A percentile compares a stretch with the other conserved stretches of the same genome.
Evolutionary conservation across 768 basidiomycete species (phyloP).

Genomic region (Rhodotorula taiwanensis): DNA sequence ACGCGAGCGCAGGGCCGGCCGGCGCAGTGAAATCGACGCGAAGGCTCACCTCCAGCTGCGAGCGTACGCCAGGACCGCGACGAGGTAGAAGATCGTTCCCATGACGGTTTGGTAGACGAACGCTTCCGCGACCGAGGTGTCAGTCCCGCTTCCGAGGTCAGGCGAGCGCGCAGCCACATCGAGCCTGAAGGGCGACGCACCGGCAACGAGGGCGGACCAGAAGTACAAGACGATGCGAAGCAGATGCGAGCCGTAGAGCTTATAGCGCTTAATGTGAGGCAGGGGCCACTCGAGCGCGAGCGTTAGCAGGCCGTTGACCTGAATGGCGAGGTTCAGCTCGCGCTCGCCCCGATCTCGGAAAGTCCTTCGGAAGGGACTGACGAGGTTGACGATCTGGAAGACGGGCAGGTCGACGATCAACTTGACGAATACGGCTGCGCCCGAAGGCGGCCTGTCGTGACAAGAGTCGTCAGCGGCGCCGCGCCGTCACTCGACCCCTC

Average conservation of each 20-base stretch:
- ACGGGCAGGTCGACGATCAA: slow-evolving; percentile 72
- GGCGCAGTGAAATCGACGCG: not conserved
- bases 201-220: slow-evolving; percentile 58
- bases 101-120: slow-evolving; percentile 63
- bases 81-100: slow-evolving; percentile 68
- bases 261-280: slow-evolving; percentile 45
- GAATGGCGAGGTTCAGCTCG: not conserved
- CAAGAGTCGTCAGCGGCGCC: too few species aligned
- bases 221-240: slow-evolving; percentile 58
- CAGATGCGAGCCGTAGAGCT: slow-evolving; percentile 41
- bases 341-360: not conserved
- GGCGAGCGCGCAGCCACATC: not conserved
- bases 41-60: slow-evolving; percentile 48
- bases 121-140: slow-evolving; percentile 5
- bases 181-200: slow-evolving; percentile 49
- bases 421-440: slow-evolving; percentile 58
- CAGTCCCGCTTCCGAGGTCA: too few species aligned
- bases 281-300: slow-evolving; percentile 67
- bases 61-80: slow-evolving; percentile 62
- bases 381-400: slow-evolving; percentile 62
- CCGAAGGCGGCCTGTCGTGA: slow-evolving; percentile 54
- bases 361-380: not conserved
- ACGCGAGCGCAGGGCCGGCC: too few species aligned
- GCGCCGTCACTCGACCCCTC: not conserved
- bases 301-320: slow-evolving; percentile 54